phyloP scores from a whole-genome alignment of 805 yeast genomes.

The Kodamaea kaohsiungensis region DNA sequence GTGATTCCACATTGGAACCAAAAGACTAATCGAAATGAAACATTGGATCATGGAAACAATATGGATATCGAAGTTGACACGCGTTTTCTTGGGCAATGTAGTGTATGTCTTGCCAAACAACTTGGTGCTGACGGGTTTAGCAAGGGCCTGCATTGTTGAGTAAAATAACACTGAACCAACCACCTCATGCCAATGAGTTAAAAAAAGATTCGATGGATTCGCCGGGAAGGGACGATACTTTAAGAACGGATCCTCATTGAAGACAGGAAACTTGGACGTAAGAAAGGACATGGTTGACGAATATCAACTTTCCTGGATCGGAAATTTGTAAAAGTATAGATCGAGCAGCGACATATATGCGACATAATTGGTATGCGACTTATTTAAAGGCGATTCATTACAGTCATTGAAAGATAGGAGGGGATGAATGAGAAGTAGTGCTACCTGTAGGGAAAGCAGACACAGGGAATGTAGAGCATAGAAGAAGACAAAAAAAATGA shows the following conservation, averaged over 20 bases:
- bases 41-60: constrained; percentile 87
- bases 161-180: constrained; percentile 61
- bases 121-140: constrained; percentile 51
- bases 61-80: constrained; percentile 85
- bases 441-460: neutral
- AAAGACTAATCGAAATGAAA: constrained; percentile 55
- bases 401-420: neutral
- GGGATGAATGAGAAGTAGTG: neutral
- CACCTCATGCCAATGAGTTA: constrained; percentile 77
- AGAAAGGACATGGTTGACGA: constrained; percentile 6
- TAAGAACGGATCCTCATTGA: constrained; percentile 44
- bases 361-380: neutral
- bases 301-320: neutral
- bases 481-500: too few relatives aligned
- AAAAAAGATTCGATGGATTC: constrained; percentile 40
- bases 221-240: constrained; percentile 47
- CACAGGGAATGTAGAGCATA: neutral
- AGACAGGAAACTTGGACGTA: constrained; percentile 23
- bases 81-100: constrained; percentile 43
- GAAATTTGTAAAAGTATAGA: neutral
- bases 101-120: constrained; percentile 59
- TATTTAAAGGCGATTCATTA: neutral
- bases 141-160: constrained; percentile 49
- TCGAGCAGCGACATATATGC: neutral
- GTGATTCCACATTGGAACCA: constrained; percentile 68